phyloP scores from a whole-genome alignment of 192 early-diverging fungal genomes.

The Dissophora globulifera region DNA sequence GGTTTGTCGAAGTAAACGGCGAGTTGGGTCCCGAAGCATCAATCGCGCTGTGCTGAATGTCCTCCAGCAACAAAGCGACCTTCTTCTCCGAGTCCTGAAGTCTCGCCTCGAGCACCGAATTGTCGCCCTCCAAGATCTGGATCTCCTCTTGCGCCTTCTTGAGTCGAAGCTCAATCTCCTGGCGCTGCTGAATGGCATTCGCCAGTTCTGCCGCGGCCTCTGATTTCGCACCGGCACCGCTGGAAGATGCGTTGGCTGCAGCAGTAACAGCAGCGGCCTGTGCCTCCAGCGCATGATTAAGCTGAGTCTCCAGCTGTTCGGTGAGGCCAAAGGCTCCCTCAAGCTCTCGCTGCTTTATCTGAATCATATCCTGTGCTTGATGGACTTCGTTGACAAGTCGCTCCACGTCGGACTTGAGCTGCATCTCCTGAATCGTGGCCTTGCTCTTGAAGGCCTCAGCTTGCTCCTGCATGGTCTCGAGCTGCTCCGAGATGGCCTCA shows the following conservation, averaged over 20 bases:
- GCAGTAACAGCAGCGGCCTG: constrained; percentile 15
- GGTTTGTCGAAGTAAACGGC: constrained; percentile 18
- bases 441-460: constrained; percentile 16
- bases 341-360: constrained; percentile 23
- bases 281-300: constrained; percentile 14
- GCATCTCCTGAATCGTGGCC: constrained; percentile 7
- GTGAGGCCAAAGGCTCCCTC: constrained; percentile 15
- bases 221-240: background rate
- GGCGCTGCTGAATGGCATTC: constrained; percentile 13
- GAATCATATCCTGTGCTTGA: constrained; percentile 22
- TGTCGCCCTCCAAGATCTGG: constrained; percentile 44
- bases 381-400: constrained; percentile 38
- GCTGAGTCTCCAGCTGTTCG: constrained; percentile 30
- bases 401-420: constrained; percentile 33
- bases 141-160: constrained; percentile 44
- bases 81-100: constrained; percentile 49
- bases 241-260: too few relatives aligned
- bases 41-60: constrained; percentile 37
- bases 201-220: constrained; percentile 4
- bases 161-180: constrained; percentile 23
- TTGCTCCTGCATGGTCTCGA: constrained; percentile 34
- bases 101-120: constrained; percentile 42
- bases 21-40: constrained; percentile 23
- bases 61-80: constrained; percentile 33
- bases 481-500: constrained; percentile 41